phyloP scores from a whole-genome alignment of 805 yeast species.

The Candida bentonensis region DNA sequence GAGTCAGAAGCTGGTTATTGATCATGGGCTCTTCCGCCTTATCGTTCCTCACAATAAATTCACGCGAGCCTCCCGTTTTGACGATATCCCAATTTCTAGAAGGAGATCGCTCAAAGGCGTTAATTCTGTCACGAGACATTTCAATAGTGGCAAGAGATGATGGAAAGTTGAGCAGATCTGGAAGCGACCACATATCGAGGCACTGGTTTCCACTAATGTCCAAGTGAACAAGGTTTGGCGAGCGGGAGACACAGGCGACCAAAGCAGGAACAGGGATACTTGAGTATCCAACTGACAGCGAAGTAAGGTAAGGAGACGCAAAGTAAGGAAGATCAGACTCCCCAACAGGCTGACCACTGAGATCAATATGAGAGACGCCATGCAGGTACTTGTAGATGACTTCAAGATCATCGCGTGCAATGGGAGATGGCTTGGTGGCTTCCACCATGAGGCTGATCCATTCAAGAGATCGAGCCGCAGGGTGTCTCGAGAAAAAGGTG shows the following conservation, averaged over 20 bases:
- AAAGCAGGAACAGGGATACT: slow-evolving; percentile 16
- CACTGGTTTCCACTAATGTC: not conserved
- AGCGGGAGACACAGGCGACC: not conserved
- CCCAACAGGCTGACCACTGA: slow-evolving; percentile 52
- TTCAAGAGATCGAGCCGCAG: slow-evolving; percentile 40
- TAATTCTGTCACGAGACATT: not conserved
- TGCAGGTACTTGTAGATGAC: slow-evolving; percentile 31
- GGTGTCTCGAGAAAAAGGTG: slow-evolving; percentile 57
- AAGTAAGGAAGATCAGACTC: slow-evolving; percentile 21
- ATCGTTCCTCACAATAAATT: not conserved
- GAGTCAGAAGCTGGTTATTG: not conserved
- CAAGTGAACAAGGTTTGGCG: not conserved
- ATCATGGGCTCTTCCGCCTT: not conserved
- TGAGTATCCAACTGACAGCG: slow-evolving; percentile 21
- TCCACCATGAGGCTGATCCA: slow-evolving; percentile 61
- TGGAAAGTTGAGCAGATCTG: not conserved
- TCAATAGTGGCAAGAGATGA: not conserved
- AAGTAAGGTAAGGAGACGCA: slow-evolving; percentile 14
- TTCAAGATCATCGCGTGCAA: slow-evolving; percentile 34
- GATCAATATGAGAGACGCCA: slow-evolving; percentile 34
- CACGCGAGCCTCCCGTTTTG: not conserved
- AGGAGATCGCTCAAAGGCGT: not conserved
- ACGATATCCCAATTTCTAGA: not conserved
- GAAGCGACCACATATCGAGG: slow-evolving; percentile 1
- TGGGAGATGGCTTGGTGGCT: slow-evolving; percentile 45